Base-by-base conservation (phyloP, 805 yeast species). In the Allodekkera sacchari region DNA sequence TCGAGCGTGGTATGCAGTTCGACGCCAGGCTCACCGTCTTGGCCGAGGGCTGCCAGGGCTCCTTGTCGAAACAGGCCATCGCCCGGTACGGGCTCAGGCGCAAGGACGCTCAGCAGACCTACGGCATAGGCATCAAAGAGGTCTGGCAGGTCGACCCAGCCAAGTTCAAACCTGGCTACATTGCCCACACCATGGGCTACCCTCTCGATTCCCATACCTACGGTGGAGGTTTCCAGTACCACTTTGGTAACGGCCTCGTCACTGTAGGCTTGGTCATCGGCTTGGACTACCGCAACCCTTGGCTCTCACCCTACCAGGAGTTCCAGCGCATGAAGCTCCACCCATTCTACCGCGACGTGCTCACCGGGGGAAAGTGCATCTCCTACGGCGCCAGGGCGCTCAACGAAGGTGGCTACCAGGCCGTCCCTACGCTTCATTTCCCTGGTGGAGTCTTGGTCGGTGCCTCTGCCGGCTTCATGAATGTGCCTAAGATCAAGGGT, bases 21-120 rank as follows among this genome's bases (percentile, higher is more conserved):
- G 92, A 80, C 45, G 84, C 98, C 4, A 74, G 92, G 46, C 66
- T 79, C 37, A 88, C 96, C 0, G 81, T 92, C 12, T 67, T 92
- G 20, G 95, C 95, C 5, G 98, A 92, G 60, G 98, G 98, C n/a
- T 92, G 98, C 53, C 97, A 88, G 57, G 98, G 98, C 0, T 87
- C 96, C 1, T 63, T 92, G 33, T 67, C 88, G 9, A 89, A 92
- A 53, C 72, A 81, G 50, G 78, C 74, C 0, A 79, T 89, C 32
- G 61, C 68, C 33, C 74, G 77, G 45, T 89, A 60, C 57, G 65
- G 77, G 26, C 61, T 92, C 38, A 72, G 96, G 36, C 65, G 68
- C 30, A 70, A 72, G 20, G 64, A 68, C 32, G 67, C 72, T 31
- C 77, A 77, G 13, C 98, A 92, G 61, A 87, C 97, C 0, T 92